Conservation (phyloP, 2,329 filamentous ascomycete species). For the Fusarium globosum region DNA sequence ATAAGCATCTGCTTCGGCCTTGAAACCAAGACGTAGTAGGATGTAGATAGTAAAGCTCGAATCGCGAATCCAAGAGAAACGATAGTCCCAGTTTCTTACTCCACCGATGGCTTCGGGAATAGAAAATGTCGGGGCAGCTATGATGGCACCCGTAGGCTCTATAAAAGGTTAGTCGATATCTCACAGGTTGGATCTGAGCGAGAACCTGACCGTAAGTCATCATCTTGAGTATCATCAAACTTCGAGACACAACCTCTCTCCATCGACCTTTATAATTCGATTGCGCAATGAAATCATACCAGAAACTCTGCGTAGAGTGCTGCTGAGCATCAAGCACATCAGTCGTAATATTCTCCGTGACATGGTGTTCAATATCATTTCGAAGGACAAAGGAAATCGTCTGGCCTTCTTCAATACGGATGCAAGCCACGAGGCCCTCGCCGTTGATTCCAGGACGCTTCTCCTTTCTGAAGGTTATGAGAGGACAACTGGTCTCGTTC, state of each 20-base stretch:
- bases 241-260: slow-evolving; percentile 76
- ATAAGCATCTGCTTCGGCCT: slow-evolving; percentile 79
- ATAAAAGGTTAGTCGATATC: slow-evolving; percentile 1
- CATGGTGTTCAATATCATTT: slow-evolving; percentile 68
- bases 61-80: slow-evolving; percentile 83
- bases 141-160: slow-evolving; percentile 81
- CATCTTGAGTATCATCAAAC: slow-evolving; percentile 79
- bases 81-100: slow-evolving; percentile 75
- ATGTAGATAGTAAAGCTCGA: slow-evolving; percentile 83
- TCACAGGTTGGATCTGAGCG: fast-evolving
- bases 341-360: slow-evolving; percentile 68
- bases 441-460: slow-evolving; percentile 64
- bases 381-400: slow-evolving; percentile 76
- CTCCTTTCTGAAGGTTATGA: slow-evolving; percentile 66
- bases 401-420: slow-evolving; percentile 73
- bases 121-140: slow-evolving; percentile 81
- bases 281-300: slow-evolving; percentile 78
- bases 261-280: slow-evolving; percentile 78
- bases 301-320: slow-evolving; percentile 76
- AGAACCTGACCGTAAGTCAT: slow-evolving; percentile 67
- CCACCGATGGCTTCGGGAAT: slow-evolving; percentile 80
- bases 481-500: slow-evolving; percentile 57
- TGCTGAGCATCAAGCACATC: slow-evolving; percentile 70
- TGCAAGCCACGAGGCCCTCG: slow-evolving; percentile 70
- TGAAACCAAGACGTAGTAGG: slow-evolving; percentile 79